Evolutionary conservation across 2,329 filamentous ascomycete species (phyloP), one percentile per base, ranked within the genome.

Genomic region (Aspergillus uvarum): DNA sequence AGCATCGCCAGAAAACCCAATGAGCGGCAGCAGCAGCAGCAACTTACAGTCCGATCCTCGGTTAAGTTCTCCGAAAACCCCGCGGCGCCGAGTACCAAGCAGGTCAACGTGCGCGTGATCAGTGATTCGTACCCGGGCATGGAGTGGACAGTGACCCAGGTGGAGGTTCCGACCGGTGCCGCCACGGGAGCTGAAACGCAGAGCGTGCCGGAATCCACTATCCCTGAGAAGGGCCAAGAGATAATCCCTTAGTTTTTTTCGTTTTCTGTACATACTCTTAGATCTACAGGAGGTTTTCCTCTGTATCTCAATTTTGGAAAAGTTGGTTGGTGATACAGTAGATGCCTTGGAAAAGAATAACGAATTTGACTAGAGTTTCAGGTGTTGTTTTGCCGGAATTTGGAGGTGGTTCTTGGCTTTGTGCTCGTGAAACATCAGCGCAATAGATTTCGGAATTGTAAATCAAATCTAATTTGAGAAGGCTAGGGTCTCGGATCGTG

Each of bases 121-220:
- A 98, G 94, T 75, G 95, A 98, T 81, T 87, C 87, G 16, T 98
- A 98, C 76, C 80, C 92, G 35, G 91, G 90, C 0, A 86, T 98
- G 82, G 79, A 82, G 66, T 89, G 87, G 86, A 75, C 66, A 32
- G 64, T 86, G 21, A 59, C 65, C 6, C 79, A 78, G 3, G 76
- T 87, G 7, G 81, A 83, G 52, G 76, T 87, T 3, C 38, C 38
- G 14, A 44, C 14, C 8, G 5, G 14, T 44, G 80, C 32, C 32
- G 32, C 26, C 53, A 75, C 73, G 54, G 75, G 72, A 8, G 72
- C 75, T 47, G 58, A 47, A 26, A 61, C 51, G 47, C 63, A 67
- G 59, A 51, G 44, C 56, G 42, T 68, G 21, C n/a, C 58, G 4
- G 67, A 63, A 54, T 59, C 63, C 38, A 59, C 58, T 47, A 49